phyloP scores from a whole-genome alignment of 305 asterid genomes.

The Fraxinus angustifolia region DNA sequence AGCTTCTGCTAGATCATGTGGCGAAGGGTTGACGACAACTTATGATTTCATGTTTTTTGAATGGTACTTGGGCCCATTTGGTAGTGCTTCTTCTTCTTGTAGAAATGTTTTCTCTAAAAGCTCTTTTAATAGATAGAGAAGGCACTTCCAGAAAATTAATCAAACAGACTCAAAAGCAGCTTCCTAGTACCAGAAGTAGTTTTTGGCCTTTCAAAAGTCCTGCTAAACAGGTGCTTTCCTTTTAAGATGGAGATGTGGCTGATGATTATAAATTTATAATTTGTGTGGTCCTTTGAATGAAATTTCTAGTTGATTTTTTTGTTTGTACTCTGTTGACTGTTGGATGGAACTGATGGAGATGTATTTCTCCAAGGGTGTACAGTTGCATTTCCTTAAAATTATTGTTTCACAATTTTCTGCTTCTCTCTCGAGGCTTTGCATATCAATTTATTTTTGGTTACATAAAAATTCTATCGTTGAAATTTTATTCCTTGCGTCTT shows the following conservation, averaged over 20 bases:
- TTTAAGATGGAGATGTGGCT: neutral
- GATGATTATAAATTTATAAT: neutral
- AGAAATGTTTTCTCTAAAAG: neutral
- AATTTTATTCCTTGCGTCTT: neutral
- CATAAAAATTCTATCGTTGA: neutral
- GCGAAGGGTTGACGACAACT: neutral
- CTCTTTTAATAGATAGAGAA: neutral
- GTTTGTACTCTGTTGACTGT: neutral
- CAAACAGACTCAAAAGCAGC: neutral
- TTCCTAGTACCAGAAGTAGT: neutral
- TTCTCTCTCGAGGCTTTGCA: neutral
- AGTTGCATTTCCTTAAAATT: neutral
- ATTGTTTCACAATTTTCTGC: neutral
- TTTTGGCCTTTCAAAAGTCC: neutral
- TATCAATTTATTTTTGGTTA: neutral
- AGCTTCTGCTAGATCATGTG: neutral
- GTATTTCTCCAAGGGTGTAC: neutral
- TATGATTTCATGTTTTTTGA: neutral
- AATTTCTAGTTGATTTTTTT: neutral
- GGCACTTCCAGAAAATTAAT: neutral
- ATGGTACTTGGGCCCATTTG: neutral
- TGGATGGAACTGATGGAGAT: neutral
- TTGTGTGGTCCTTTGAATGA: neutral
- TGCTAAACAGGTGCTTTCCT: neutral
- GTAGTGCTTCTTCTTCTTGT: neutral